Conservation (phyloP, 768 basidiomycete species). For the Suillus luteus region DNA sequence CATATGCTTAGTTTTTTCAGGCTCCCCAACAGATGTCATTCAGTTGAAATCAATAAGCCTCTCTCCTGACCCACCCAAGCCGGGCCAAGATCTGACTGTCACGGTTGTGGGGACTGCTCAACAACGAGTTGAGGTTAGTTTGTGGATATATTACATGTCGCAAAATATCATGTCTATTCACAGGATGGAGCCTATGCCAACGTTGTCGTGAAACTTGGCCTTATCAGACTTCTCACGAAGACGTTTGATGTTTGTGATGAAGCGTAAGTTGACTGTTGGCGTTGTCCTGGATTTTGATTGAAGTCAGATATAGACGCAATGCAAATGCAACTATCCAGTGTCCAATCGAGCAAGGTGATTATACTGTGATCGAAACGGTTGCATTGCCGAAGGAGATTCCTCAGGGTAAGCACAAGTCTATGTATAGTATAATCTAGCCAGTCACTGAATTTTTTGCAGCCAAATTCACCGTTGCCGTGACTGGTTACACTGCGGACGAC, state of each 20-base stretch:
- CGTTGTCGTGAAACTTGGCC: conserved; percentile 90
- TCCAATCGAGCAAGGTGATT: conserved; percentile 72
- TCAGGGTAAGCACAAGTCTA: conserved; percentile 45
- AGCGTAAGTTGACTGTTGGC: conserved; percentile 62
- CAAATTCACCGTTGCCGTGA: conserved; percentile 75
- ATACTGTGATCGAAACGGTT: conserved; percentile 82
- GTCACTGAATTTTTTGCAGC: conserved; percentile 48
- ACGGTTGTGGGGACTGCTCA: conserved; percentile 64
- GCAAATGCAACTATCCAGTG: conserved; percentile 81
- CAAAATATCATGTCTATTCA: conserved; percentile 12
- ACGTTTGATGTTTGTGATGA: conserved; percentile 89
- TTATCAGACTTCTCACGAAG: conserved; percentile 86
- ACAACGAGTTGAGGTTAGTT: conserved; percentile 63
- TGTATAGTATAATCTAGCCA: conserved; percentile 4
- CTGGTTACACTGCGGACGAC: conserved; percentile 71
- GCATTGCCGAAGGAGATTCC: conserved; percentile 92
- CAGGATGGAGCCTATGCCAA: conserved; percentile 92
- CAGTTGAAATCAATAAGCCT: conserved; percentile 73
- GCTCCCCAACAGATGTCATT: conserved; percentile 45
- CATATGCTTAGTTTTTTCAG: conserved; percentile 36
- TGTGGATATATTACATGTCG: conserved; percentile 2
- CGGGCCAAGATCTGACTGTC: conserved; percentile 88
- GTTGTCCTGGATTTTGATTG: conserved; percentile 8
- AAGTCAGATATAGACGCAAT: conserved; percentile 51
- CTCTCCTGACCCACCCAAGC: conserved; percentile 85